phyloP scores from a whole-genome alignment of 768 basidiomycete genomes.

The Exsudoporus frostii region DNA sequence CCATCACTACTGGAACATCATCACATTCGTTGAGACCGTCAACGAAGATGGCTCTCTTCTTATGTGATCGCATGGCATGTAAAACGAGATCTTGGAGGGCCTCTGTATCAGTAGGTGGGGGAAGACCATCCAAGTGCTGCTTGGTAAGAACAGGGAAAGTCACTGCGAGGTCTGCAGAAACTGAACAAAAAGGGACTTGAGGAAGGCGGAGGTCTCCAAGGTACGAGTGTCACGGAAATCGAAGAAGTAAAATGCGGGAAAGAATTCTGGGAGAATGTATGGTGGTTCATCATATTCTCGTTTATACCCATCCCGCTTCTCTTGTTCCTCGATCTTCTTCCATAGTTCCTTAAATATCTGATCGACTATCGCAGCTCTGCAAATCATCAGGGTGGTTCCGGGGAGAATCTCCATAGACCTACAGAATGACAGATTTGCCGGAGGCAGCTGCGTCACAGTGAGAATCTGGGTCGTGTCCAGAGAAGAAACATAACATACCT shows the following conservation, averaged over 20 bases:
- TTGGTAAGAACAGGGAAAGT: constrained; percentile 22
- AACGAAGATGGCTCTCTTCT: constrained; percentile 21
- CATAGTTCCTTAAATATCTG: constrained; percentile 22
- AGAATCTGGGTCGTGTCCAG: not conserved
- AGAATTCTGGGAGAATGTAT: constrained; percentile 22
- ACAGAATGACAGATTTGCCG: constrained; percentile 27
- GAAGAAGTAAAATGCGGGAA: constrained; percentile 27
- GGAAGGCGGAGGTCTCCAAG: constrained; percentile 12
- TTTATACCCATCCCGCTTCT: constrained; percentile 13
- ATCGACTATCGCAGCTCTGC: constrained; percentile 25
- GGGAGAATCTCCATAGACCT: not conserved
- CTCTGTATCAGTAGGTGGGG: constrained; percentile 15
- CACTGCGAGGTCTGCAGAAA: constrained; percentile 22
- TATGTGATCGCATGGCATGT: constrained; percentile 21
- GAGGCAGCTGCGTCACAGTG: constrained; percentile 13
- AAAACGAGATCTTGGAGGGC: constrained; percentile 17
- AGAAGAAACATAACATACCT: constrained; percentile 7
- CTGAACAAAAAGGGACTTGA: constrained; percentile 26
- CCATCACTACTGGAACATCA: constrained; percentile 15
- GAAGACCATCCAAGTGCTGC: constrained; percentile 14
- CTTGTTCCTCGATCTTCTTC: constrained; percentile 21
- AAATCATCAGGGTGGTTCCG: constrained; percentile 1
- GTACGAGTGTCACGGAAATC: constrained; percentile 27
- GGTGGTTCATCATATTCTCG: constrained; percentile 16
- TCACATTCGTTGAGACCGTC: constrained; percentile 29